A percentile compares a stretch with the other conserved stretches of the same genome.
Conservation (phyloP, 768 basidiomycete genomes). For the Russula sp. region DNA sequence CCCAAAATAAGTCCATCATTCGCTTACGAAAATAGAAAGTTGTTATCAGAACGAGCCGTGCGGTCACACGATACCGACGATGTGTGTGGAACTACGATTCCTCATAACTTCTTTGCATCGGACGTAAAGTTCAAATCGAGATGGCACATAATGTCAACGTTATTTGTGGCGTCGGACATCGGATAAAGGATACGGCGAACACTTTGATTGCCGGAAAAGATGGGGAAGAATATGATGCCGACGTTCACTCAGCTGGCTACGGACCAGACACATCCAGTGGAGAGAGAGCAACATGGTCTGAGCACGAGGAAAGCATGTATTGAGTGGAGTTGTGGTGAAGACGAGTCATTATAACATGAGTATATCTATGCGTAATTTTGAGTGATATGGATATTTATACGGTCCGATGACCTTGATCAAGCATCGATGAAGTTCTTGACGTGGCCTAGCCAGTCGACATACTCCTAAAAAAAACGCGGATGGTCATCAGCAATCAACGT, state of each 20-base stretch:
- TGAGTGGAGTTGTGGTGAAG: conserved; percentile 2
- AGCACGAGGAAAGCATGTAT: not conserved
- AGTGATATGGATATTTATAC: not conserved
- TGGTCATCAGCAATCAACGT: conserved; percentile 1
- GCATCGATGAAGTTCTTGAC: conserved; percentile 78
- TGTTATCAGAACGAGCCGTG: too few relatives aligned
- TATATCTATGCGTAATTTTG: conserved; percentile 2
- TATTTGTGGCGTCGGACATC: too few relatives aligned
- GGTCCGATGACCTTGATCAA: conserved; percentile 23
- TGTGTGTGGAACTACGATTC: too few relatives aligned
- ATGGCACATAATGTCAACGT: too few relatives aligned
- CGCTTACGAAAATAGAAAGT: too few relatives aligned
- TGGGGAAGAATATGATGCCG: too few relatives aligned
- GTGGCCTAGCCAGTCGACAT: conserved; percentile 78
- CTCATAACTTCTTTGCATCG: too few relatives aligned
- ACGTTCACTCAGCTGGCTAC: not conserved
- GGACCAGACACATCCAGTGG: not conserved
- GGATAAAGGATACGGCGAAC: too few relatives aligned
- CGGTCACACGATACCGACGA: too few relatives aligned
- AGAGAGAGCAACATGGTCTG: not conserved
- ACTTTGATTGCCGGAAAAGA: too few relatives aligned
- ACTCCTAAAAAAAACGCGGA: conserved; percentile 52
- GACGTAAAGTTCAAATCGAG: too few relatives aligned
- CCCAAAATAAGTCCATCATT: too few relatives aligned
- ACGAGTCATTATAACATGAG: conserved; percentile 5